These are phyloP conservation scores for Celoporthe dispersa DNA, from an alignment of 2,329 filamentous ascomycete genomes.

Conservation along the genomic window DNA sequence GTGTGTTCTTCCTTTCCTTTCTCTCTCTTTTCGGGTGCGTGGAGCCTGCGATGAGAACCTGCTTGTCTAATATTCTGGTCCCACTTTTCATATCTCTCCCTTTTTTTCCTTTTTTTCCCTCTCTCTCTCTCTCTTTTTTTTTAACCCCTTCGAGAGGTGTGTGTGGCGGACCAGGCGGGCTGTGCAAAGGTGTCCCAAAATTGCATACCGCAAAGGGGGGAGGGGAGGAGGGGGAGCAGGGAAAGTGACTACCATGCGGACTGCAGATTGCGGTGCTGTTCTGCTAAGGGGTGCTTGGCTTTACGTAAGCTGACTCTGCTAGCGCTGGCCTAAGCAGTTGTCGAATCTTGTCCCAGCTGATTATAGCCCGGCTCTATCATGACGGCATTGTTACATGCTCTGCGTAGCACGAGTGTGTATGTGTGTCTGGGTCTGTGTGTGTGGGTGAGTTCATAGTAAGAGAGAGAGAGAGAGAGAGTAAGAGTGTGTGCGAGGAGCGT, in stretches of 20 bases:
- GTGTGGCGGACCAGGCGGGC: not conserved
- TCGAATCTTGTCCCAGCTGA: not conserved
- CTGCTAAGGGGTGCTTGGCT: not conserved
- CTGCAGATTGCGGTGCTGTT: not conserved
- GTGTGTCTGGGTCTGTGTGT: too few relatives aligned
- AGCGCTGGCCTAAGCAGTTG: slow-evolving; percentile 1
- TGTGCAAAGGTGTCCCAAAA: not conserved
- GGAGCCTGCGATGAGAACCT: not conserved
- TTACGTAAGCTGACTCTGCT: slow-evolving; percentile 3
- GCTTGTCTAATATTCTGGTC: not conserved
- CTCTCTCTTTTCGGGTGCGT: too few relatives aligned
- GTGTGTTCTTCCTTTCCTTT: too few relatives aligned
- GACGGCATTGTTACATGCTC: not conserved
- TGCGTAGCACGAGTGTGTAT: too few relatives aligned
- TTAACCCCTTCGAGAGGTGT: not conserved
- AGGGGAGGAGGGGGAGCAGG: not conserved
- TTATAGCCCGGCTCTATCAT: not conserved
- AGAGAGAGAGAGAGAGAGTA: not conserved
- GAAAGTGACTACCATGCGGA: not conserved
- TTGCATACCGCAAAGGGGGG: not conserved
- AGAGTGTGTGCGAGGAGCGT: not conserved
- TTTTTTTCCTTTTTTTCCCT: not conserved
- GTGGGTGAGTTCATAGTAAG: too few relatives aligned
- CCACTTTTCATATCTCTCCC: slow-evolving; percentile 5
- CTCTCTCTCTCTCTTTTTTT: too few relatives aligned